Evolutionary conservation across 257 asterid species (phyloP), one percentile per base, ranked within the genome.

Genomic region (Petrea volubilis): DNA sequence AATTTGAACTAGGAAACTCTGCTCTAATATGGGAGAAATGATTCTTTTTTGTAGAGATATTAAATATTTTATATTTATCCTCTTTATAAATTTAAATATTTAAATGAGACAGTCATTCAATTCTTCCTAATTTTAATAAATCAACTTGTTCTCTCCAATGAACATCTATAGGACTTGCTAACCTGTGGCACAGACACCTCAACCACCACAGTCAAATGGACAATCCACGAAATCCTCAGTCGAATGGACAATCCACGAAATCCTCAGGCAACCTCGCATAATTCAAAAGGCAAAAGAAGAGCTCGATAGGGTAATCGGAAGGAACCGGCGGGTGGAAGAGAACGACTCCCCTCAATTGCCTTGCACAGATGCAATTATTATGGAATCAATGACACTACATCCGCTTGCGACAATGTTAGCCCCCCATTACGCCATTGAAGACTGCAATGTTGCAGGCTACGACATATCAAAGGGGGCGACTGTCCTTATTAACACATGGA

Each of bases 321-420:
- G 72, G 38, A 74, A 71, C n/a, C 67, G 81, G 64, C 78, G 86
- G 83, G 79, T 81, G 1, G 83, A 81, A 51, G 86, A 78, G 70
- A 50, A 52, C 0, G 86, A 81, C 56, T 67, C 62, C 44, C 58
- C 75, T 4, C 50, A 64, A 43, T 31, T 81, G 51, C 86, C 81
- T 49, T 81, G 78, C 25, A 43, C 74, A 13, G 81, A 81, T 1
- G 74, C 83, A 60, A 63, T 81, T 24, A 74, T 81, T 74, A 75
- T 53, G 72, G 86, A 81, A 25, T 38, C 83, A 4, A 10, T 78
- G 20, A 71, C 83, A 55, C 34, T 81, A 38, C 86, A 78, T 44
- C 86, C 86, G 6, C 40, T 72, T 25, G 46, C 62, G 11, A 72
- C 84, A 29, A 9, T 80, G 2, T 57, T 80, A 33, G 21, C 58